Evolutionary conservation across 495 filamentous ascomycete species (phyloP), one percentile per base, ranked within the genome.

Genomic region (Penicillium cataractarum): DNA sequence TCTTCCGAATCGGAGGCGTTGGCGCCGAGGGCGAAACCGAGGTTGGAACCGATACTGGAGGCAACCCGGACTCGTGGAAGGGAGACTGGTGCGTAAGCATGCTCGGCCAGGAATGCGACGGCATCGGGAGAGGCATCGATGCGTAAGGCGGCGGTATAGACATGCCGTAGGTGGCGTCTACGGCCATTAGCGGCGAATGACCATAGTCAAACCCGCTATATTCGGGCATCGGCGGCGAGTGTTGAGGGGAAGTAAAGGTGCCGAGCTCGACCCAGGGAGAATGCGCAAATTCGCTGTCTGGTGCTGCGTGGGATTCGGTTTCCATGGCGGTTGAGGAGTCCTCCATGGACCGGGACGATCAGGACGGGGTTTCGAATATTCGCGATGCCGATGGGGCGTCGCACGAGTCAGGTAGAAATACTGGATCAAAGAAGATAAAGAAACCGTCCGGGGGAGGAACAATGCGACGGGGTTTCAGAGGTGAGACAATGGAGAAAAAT

Each of bases 31-130:
- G 78, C 32, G 83, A 78, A 31, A 82, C 70, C 19, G 83, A 80
- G 17, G 83, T 80, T 8, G 86, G 85, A 60, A 87, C 84, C 44
- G 85, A 65, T 46, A 87, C 74, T 53, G 86, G 80, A n/a, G 81
- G 71, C 51, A 72, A 2, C 0, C 65, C 65, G 26, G 55, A 29
- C 56, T 71, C 72, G 24, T 59, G 65, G 58, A 76, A 75, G 37
- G 73, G 69, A 22, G 74, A 62, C 40, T 73, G 70, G 6, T 61
- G 56, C 24, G 87, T 85, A 65, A 90, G 80, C 81, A 89, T 84
- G 71, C 88, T 91, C 19, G 89, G 89, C 89, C 89, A 91, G 55
- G 86, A 77, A 70, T 87, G 84, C 51, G 83, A 83, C n/a, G 86
- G 84, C 80, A 88, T 80, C 53, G 89, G 85, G 60, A 90, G 78